Conservation (phyloP, 2,329 filamentous ascomycete species). For the Plectosphaerella sp. region DNA sequence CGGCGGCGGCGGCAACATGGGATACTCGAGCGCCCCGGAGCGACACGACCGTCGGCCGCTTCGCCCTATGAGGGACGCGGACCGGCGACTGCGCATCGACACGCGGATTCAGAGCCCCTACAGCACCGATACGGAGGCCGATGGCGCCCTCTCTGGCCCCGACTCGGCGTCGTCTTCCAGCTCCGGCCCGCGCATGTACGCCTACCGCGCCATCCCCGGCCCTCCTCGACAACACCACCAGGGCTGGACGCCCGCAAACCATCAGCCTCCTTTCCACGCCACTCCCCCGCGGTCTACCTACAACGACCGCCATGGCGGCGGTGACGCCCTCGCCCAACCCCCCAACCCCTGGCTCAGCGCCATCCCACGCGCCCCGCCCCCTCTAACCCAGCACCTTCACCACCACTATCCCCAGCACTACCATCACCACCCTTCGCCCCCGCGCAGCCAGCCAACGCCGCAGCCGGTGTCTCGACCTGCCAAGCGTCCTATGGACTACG, state of each 20-base stretch:
- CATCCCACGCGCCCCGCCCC: constrained; percentile 30
- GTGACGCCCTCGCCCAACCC: constrained; percentile 5
- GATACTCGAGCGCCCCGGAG: constrained; percentile 3
- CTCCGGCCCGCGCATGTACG: constrained; percentile 7
- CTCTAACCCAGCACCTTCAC: constrained; percentile 4
- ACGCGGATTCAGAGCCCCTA: constrained; percentile 27
- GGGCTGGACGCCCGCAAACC: constrained; percentile 23
- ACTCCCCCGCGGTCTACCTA: neutral
- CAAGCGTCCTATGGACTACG: constrained; percentile 22
- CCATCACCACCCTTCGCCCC: neutral
- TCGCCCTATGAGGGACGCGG: constrained; percentile 14
- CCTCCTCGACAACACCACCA: constrained; percentile 6
- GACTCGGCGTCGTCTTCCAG: constrained; percentile 15
- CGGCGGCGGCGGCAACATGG: neutral
- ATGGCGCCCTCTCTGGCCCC: constrained; percentile 20
- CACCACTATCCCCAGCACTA: neutral
- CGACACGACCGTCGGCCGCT: constrained; percentile 4
- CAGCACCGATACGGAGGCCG: constrained; percentile 34
- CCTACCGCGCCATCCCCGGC: neutral
- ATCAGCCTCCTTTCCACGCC: constrained; percentile 9
- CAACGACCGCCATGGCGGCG: neutral
- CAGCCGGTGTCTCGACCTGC: constrained; percentile 8
- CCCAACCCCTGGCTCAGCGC: constrained; percentile 39
- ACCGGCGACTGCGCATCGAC: constrained; percentile 18
- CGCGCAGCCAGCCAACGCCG: constrained; percentile 6